Evolutionary conservation across 2,329 filamentous ascomycete species (phyloP).

Genomic region (Chaetoscypha palmicola): DNA sequence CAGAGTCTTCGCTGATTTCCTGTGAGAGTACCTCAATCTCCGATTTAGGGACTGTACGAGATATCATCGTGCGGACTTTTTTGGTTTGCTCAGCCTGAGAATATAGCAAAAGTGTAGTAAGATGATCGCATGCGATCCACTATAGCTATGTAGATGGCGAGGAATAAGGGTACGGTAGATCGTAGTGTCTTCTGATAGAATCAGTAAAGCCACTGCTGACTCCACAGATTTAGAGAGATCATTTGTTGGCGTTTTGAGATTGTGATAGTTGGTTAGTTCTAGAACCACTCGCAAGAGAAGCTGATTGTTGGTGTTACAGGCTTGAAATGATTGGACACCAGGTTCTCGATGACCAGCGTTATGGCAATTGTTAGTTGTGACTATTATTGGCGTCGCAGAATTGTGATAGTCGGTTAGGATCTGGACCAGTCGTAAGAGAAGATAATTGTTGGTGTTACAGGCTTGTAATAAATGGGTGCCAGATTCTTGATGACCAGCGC

Average conservation of each 20-base stretch:
- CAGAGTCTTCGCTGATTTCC: background rate
- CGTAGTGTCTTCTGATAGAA: constrained; percentile 1
- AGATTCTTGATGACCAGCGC: too few species aligned
- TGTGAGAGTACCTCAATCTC: constrained; percentile 1
- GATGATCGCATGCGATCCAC: background rate
- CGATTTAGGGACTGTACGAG: constrained; percentile 1
- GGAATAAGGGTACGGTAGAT: background rate
- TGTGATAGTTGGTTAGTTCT: constrained; percentile 1
- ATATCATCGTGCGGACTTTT: background rate
- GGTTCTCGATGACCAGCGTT: too few species aligned
- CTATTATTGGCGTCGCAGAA: background rate
- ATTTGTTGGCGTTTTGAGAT: background rate
- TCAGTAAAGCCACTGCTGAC: background rate
- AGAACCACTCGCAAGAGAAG: background rate
- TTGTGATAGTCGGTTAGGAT: too few species aligned
- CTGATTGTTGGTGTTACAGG: background rate
- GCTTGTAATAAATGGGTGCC: too few species aligned
- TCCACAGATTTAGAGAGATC: background rate
- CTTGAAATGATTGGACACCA: background rate
- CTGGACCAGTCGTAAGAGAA: too few species aligned
- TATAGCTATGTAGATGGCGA: background rate
- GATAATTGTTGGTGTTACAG: too few species aligned
- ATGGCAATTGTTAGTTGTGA: constrained; percentile 1
- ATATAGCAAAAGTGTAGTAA: background rate
- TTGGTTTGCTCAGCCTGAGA: background rate